Evolutionary conservation across 768 basidiomycete genomes (phyloP).

Genomic region (Trichaptum fuscoviolaceum): DNA sequence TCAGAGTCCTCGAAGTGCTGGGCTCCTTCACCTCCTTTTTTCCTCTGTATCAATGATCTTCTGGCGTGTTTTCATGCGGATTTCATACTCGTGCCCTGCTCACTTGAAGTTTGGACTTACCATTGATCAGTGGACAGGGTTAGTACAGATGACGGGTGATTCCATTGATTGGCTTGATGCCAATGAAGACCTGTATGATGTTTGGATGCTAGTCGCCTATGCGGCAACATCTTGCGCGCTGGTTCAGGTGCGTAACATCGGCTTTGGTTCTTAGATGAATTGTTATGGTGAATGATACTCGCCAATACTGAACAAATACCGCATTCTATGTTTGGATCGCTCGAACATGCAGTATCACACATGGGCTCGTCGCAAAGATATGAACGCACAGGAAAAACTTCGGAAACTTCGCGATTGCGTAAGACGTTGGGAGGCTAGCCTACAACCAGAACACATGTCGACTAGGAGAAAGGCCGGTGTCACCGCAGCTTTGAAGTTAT

Average conservation of each 20-base stretch:
- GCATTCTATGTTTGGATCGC: neutral
- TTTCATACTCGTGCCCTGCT: conserved; percentile 86
- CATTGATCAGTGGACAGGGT: conserved; percentile 70
- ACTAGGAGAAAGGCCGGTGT: conserved; percentile 76
- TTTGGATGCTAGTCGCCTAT: conserved; percentile 84
- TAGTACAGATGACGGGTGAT: conserved; percentile 70
- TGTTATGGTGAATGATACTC: neutral
- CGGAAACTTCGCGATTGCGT: conserved; percentile 81
- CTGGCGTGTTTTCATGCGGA: conserved; percentile 97
- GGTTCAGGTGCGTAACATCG: conserved; percentile 61
- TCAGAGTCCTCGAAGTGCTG: conserved; percentile 61
- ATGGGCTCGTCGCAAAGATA: conserved; percentile 79
- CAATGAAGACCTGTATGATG: conserved; percentile 77
- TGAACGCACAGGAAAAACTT: conserved; percentile 66
- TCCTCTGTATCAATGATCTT: conserved; percentile 93
- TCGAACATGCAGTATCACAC: conserved; percentile 71
- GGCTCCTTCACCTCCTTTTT: conserved; percentile 83
- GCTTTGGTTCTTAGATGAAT: neutral
- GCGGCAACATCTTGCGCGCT: conserved; percentile 85
- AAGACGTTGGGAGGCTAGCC: conserved; percentile 78
- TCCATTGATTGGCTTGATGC: conserved; percentile 86
- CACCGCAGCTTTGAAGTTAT: neutral
- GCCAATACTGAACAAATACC: neutral
- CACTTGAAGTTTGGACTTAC: conserved; percentile 85
- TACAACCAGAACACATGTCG: conserved; percentile 93